Percentiles rank a stretch among this genome's conserved stretches.
Conservation (phyloP, 2,329 filamentous ascomycete species). For the Myriangium duriaei region DNA sequence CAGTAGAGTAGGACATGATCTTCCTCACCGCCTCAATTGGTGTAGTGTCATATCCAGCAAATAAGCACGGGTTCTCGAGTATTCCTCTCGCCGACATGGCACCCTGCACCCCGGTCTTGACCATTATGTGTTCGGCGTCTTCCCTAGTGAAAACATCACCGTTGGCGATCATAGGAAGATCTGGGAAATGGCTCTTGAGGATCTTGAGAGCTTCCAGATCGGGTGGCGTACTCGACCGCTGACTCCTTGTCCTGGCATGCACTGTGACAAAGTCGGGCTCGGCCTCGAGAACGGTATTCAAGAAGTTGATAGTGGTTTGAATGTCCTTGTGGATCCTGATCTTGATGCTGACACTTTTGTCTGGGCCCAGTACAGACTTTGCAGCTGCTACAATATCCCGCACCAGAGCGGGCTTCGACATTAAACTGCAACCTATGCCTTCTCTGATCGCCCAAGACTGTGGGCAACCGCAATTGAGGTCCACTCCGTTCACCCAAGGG, state of each 20-base stretch:
- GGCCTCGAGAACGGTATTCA: constrained; percentile 48
- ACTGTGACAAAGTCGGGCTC: constrained; percentile 58
- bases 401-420: constrained; percentile 53
- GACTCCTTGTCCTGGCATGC: constrained; percentile 51
- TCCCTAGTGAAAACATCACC: constrained; percentile 52
- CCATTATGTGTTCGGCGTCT: constrained; percentile 22
- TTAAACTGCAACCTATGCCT: constrained; percentile 55
- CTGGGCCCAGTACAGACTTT: constrained; percentile 37
- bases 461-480: constrained; percentile 62
- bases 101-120: constrained; percentile 28
- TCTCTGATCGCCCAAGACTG: constrained; percentile 61
- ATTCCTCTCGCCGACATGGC: constrained; percentile 61
- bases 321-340: constrained; percentile 53
- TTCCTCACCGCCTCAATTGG: constrained; percentile 50
- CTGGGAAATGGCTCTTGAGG: constrained; percentile 36
- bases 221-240: constrained; percentile 49
- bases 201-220: constrained; percentile 47
- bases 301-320: constrained; percentile 42
- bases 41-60: constrained; percentile 44
- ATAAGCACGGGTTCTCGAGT: constrained; percentile 55
- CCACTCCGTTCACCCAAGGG: constrained; percentile 51
- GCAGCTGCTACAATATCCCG: constrained; percentile 51
- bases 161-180: constrained; percentile 54
- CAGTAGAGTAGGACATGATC: constrained; percentile 48
- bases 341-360: constrained; percentile 54